Percentiles rank a stretch among this genome's conserved stretches.
phyloP scores from a whole-genome alignment of 192 early-diverging fungal genomes.

The Kappamyces sp. region DNA sequence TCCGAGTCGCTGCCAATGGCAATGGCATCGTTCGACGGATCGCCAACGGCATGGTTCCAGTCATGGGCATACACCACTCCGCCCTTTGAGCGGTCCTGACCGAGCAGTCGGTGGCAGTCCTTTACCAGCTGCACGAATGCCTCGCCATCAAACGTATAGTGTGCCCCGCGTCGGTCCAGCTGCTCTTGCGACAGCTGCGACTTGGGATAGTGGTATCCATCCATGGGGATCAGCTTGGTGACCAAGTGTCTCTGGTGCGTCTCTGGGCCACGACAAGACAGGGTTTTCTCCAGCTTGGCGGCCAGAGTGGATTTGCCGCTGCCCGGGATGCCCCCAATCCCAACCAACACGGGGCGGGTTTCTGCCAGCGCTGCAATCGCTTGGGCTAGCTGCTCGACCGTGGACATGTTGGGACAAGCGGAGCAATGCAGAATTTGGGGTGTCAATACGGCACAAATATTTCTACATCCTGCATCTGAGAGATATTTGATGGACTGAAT shows the following conservation, averaged over 20 bases:
- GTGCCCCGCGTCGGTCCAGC: neutral
- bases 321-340: conserved; percentile 1
- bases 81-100: neutral
- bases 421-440: too few species aligned
- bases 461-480: too few species aligned
- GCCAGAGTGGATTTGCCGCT: neutral
- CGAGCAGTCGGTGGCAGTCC: neutral
- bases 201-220: conserved; percentile 3
- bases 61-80: neutral
- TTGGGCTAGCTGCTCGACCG: too few species aligned
- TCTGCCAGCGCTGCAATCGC: too few species aligned
- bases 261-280: neutral
- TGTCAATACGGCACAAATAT: too few species aligned
- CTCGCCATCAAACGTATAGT: neutral
- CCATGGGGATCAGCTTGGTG: neutral
- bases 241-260: neutral
- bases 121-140: neutral
- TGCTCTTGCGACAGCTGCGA: neutral
- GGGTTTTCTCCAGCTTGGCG: neutral
- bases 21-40: neutral
- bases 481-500: too few species aligned
- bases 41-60: neutral
- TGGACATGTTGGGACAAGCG: too few species aligned
- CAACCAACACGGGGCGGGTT: neutral
- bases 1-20: neutral